Conservation (phyloP, 352 stramenopile genomes). For the Globisporangium uncinulatum region DNA sequence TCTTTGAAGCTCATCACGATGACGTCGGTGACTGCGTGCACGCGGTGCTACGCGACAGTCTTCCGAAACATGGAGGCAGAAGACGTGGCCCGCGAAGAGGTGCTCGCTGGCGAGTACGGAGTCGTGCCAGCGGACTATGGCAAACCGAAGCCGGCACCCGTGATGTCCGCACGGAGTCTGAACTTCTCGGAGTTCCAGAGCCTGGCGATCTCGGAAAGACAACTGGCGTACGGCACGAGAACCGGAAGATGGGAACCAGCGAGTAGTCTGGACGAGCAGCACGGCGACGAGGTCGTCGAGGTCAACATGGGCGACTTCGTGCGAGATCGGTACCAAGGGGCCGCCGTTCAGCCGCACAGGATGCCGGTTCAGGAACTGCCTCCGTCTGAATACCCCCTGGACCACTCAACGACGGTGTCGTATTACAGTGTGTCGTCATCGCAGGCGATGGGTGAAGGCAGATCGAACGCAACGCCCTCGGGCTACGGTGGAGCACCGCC, state of each 20-base stretch:
- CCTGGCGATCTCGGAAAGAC: background rate
- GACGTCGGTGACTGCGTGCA: conserved; percentile 4
- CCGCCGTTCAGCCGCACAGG: background rate
- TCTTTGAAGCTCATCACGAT: conserved; percentile 1
- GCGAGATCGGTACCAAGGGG: conserved; percentile 1
- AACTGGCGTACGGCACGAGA: background rate
- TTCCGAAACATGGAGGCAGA: background rate
- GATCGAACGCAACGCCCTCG: background rate
- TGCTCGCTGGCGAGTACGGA: conserved; percentile 9
- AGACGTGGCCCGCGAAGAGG: conserved; percentile 9
- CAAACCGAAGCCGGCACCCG: background rate
- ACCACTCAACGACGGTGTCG: no score
- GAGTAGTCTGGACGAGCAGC: background rate
- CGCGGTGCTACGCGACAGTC: background rate
- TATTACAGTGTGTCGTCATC: no score
- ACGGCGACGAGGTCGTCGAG: conserved; percentile 7
- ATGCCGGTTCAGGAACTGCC: background rate
- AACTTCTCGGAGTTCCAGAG: background rate
- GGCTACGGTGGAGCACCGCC: background rate
- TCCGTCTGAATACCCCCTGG: background rate
- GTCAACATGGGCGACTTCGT: conserved; percentile 5
- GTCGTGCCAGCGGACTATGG: background rate
- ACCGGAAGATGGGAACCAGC: background rate
- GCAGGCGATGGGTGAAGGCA: background rate
- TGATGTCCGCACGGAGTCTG: background rate